Conservation (phyloP, 306 rosid genomes). For the Begonia masoniana region DNA sequence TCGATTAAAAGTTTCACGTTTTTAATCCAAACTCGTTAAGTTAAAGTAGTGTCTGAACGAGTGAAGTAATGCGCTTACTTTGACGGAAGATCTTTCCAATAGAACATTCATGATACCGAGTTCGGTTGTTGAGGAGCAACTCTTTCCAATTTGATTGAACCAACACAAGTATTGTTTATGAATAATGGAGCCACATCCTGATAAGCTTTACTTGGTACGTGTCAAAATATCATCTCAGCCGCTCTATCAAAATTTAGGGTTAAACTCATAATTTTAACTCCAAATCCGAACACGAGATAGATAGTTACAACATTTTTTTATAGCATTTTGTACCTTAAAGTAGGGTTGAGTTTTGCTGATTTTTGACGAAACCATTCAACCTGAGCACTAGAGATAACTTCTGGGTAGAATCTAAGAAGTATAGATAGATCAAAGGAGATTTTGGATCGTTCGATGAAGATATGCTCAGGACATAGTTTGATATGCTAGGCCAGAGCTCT, state of each 20-base stretch:
- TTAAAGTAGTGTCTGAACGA: background rate
- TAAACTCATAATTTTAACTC: no score
- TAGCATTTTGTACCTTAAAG: slow-evolving; percentile 34
- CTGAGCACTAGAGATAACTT: slow-evolving; percentile 58
- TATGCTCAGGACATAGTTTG: slow-evolving; percentile 55
- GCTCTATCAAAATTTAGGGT: slow-evolving; percentile 26
- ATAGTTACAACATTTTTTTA: background rate
- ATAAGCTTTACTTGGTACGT: slow-evolving; percentile 67
- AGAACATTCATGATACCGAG: slow-evolving; percentile 62
- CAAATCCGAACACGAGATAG: no score
- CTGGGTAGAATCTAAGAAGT: slow-evolving; percentile 78
- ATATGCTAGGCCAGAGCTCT: slow-evolving; percentile 72
- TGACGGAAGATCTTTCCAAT: slow-evolving; percentile 47
- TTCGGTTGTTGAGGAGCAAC: slow-evolving; percentile 69
- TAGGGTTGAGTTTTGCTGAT: slow-evolving; percentile 41
- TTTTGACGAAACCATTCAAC: slow-evolving; percentile 51
- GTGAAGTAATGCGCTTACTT: slow-evolving; percentile 28
- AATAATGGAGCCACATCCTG: slow-evolving; percentile 43
- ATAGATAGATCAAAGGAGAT: slow-evolving; percentile 45
- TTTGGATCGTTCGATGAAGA: slow-evolving; percentile 27
- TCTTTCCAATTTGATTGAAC: slow-evolving; percentile 59
- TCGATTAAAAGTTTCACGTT: no score
- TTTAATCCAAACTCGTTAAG: background rate
- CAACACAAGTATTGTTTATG: slow-evolving; percentile 63
- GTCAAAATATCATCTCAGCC: slow-evolving; percentile 85